phyloP scores from a whole-genome alignment of 495 filamentous ascomycete species.

The Neohortaea acidophila region DNA sequence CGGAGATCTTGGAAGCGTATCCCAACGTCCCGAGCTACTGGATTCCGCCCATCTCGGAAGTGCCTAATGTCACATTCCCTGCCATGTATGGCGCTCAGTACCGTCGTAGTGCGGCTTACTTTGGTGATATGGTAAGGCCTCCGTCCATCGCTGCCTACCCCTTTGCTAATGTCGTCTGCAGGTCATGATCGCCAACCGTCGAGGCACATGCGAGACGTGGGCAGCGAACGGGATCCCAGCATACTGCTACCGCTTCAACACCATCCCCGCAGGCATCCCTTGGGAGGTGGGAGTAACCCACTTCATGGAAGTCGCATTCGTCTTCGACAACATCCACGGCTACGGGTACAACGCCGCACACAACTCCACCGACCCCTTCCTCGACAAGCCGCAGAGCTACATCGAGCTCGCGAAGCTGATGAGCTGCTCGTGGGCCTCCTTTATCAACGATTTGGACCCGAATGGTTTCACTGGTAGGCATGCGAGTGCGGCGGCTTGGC shows the following conservation, averaged over 20 bases:
- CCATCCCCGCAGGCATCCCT: constrained; percentile 29
- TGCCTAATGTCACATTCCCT: constrained; percentile 11
- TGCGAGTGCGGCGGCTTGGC: constrained; percentile 18
- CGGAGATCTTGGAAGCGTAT: constrained; percentile 32
- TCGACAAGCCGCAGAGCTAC: constrained; percentile 31
- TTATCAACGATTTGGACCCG: constrained; percentile 38
- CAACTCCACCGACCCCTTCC: constrained; percentile 31
- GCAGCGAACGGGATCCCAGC: constrained; percentile 31
- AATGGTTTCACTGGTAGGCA: constrained; percentile 23
- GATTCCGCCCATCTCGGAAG: constrained; percentile 15
- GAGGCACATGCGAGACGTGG: constrained; percentile 41
- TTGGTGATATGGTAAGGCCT: constrained; percentile 23
- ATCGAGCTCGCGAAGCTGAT: constrained; percentile 36
- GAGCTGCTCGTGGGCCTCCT: constrained; percentile 39
- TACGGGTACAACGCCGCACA: constrained; percentile 29
- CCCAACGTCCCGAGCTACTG: constrained; percentile 19
- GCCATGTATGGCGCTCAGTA: constrained; percentile 33
- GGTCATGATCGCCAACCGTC: constrained; percentile 41
- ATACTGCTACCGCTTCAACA: constrained; percentile 51
- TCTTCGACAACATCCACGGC: constrained; percentile 42
- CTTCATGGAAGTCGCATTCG: constrained; percentile 46
- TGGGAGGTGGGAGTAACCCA: constrained; percentile 34
- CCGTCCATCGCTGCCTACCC: no score
- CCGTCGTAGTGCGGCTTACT: constrained; percentile 37
- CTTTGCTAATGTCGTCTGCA: constrained; percentile 30